Evolutionary conservation across 352 stramenopile species (phyloP).

Genomic region (Pythium rhizo-oryzae): DNA sequence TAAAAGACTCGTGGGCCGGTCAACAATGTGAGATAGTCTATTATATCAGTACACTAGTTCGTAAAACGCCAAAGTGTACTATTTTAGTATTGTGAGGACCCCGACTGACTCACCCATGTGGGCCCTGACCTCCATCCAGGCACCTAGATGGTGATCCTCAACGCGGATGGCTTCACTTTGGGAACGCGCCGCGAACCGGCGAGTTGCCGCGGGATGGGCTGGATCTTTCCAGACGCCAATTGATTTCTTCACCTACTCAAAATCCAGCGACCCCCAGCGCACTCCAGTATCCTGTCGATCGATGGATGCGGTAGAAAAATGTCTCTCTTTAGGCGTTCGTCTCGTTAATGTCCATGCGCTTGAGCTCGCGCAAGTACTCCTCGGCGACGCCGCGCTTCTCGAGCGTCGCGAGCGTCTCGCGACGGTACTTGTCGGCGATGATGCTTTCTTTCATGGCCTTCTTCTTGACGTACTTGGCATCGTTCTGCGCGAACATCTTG

Average conservation of each 20-base stretch:
- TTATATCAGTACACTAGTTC: constrained; percentile 4
- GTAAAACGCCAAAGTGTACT: too few species aligned
- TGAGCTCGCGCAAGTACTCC: constrained; percentile 69
- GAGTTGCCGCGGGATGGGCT: not conserved
- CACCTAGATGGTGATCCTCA: not conserved
- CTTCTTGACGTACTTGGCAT: constrained; percentile 73
- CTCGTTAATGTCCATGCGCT: constrained; percentile 66
- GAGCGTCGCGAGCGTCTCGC: constrained; percentile 59
- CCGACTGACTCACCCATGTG: not conserved
- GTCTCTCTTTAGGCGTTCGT: constrained; percentile 41
- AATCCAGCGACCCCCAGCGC: not conserved
- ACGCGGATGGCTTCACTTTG: constrained; percentile 1
- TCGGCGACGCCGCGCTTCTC: constrained; percentile 69
- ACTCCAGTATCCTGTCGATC: not conserved
- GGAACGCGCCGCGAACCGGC: not conserved
- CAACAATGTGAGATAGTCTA: not conserved
- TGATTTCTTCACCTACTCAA: constrained; percentile 41
- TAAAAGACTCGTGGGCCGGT: constrained; percentile 1
- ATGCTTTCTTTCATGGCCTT: constrained; percentile 74
- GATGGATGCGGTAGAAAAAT: not conserved
- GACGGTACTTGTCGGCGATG: constrained; percentile 73
- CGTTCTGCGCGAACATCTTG: constrained; percentile 69
- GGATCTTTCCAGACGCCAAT: constrained; percentile 23
- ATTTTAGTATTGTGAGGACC: too few species aligned
- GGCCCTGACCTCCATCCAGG: not conserved